Evolutionary conservation across 2,329 filamentous ascomycete genomes (phyloP), one percentile per base, ranked within the genome.

Genomic region (Trichoderma cornu-damae): DNA sequence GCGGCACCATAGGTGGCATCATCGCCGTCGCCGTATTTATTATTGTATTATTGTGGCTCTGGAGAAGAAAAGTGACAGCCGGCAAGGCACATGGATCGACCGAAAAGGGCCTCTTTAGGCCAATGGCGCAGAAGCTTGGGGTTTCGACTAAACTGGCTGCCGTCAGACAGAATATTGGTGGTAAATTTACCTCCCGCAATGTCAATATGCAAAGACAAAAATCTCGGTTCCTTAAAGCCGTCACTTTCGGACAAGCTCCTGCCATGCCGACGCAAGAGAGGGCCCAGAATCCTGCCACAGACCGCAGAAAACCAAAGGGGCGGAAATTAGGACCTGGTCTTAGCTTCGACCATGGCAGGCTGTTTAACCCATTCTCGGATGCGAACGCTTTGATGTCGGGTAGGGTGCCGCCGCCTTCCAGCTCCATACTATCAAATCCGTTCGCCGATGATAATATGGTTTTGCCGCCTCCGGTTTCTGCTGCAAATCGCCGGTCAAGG

Each of bases 131-230:
- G 14, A 51, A 30, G 8, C 18, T 46, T n/a, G 50, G 46, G 8
- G 28, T 55, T 5, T 38, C 34, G 9, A 47, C 53, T 16, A 37
- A 32, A 2, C 1, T 58, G 24, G 55, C 38, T 12, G 55, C 55
- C 14, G 37, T 51, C 11, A 20, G 46, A 12, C 40, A 47, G 9
- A 37, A 48, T 2, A 6, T 59, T 24, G 22, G 50, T 11, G 43
- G 46, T 20, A 58, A 58, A 20, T 26, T 37, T 16, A 34, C 50
- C 24, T 43, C 22, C 59, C 54, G 44, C 69, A 70, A 46, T 1
- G 75, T 81, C 28, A 76, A 81, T 57, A 71, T 81, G 61, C 75
- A 82, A 66, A 72, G 78, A 47, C 77, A 79, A 6, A 79, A 78
- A 62, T 81, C 80, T 7, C 80, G 82, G 61, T 81, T 79, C 60